Base-by-base conservation (phyloP, 495 filamentous ascomycete genomes). In the Aspergillus steynii region DNA sequence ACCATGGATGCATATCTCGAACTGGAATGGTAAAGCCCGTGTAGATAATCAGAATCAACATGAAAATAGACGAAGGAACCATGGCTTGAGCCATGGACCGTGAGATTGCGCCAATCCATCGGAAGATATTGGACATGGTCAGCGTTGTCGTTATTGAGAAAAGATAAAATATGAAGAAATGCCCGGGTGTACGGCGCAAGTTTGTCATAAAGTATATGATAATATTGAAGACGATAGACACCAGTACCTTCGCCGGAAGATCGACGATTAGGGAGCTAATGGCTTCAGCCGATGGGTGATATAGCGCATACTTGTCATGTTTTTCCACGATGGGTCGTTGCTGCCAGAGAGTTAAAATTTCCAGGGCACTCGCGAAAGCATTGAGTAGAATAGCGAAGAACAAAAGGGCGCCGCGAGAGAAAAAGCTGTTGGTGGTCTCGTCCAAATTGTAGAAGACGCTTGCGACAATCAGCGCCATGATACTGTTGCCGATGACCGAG, bases 311-410 rank as follows among this genome's bases (percentile, higher is more conserved):
- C 61, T 88, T 86, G 56, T 79, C 77, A 66, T 97, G 93, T 68
- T 97, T 97, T 68, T 97, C 93, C 58, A 97, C 92, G 66, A 97
- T 96, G 1, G 90, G 86, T 14, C 93, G 86, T 83, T 96, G 93
- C 25, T 88, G 83, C 71, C 91, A 96, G 4, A 96, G 82, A 5
- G 89, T 93, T 31, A 96, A 75, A 60, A 89, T 86, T 70, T 96
- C 92, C 29, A 96, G 76, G 56, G 86, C 81, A 66, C 85, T 88
- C 47, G 87, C 78, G 63, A 97, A 96, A 29, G 92, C 92, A 71
- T 94, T 96, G 73, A 96, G 27, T 42, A 97, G 79, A 68, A 93
- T 86, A 34, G 91, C 87, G 69, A 96, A 96, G 82, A 96, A 97
- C 9, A 97, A 77, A 4, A 97, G 75, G 50, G 89, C 89, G n/a